Evolutionary conservation across 2,329 filamentous ascomycete species (phyloP).

Genomic region (Apiospora aurea): DNA sequence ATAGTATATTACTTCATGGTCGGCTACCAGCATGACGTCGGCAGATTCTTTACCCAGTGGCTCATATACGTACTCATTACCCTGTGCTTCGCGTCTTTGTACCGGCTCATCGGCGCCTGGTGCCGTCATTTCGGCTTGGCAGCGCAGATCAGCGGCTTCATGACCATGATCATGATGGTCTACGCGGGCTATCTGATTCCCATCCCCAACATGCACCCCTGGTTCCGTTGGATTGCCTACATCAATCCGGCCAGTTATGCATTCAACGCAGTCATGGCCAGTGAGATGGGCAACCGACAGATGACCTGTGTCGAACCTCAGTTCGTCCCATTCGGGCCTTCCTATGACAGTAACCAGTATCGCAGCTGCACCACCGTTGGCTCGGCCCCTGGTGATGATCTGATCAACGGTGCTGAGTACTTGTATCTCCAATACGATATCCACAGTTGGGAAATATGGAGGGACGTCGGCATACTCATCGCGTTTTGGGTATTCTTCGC

Average conservation of each 20-base stretch:
- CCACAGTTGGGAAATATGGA: constrained; percentile 66
- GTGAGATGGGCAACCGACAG: constrained; percentile 59
- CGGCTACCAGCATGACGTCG: constrained; percentile 37
- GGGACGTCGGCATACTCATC: constrained; percentile 80
- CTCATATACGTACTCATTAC: constrained; percentile 67
- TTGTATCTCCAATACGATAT: constrained; percentile 62
- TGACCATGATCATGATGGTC: constrained; percentile 40
- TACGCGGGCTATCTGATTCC: constrained; percentile 66
- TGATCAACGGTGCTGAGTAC: constrained; percentile 63
- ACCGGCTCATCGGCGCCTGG: constrained; percentile 70
- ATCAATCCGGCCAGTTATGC: constrained; percentile 71
- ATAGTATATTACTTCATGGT: constrained; percentile 45
- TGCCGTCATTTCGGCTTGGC: constrained; percentile 55
- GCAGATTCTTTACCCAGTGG: constrained; percentile 68
- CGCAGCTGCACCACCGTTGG: constrained; percentile 65
- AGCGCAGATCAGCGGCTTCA: constrained; percentile 36
- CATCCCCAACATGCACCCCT: constrained; percentile 69
- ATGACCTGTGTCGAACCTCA: constrained; percentile 56
- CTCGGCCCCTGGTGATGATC: constrained; percentile 53
- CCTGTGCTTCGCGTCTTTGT: constrained; percentile 68
- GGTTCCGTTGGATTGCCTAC: constrained; percentile 73
- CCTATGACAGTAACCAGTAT: constrained; percentile 47
- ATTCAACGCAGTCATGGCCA: constrained; percentile 66
- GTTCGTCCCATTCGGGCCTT: constrained; percentile 53
- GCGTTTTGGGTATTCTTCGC: constrained; percentile 80